Evolutionary conservation across 164 flowering plant genomes (phyloP), one percentile per base, ranked within the genome.

Genomic region (Litsea cubeba): DNA sequence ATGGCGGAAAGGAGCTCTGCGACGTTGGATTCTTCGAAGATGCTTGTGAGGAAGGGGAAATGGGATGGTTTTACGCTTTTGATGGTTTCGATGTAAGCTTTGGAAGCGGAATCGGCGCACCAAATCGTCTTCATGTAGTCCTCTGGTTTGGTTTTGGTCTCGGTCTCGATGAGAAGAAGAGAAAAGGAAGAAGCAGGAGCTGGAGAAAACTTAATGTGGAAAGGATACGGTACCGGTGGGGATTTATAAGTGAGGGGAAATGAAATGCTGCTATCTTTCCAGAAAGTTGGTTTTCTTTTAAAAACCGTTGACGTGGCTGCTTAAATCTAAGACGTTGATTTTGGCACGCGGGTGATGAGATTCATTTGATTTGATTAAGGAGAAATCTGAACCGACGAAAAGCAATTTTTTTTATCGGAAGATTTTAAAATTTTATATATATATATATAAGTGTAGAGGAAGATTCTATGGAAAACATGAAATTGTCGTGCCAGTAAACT

Each of bases 31-130:
- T 83, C 86, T 60, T 81, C 72, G 50, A 49, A 71, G 65, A 65
- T 46, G 69, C 83, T 78, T 60, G 88, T 83, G 88, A 82, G 81
- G 62, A 82, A 57, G 40, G 57, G 17, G 51, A 63, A 70, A 28
- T 40, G 30, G 26, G 20, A 11, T 0, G n/a, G 70, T 20, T 89
- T 84, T 79, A 91, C 92, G 6, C 85, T 77, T 84, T 86, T 82
- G 30, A 92, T 90, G 24, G 98, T 92, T 63, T 91, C 98, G 67
- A 92, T 79, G 74, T 89, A 92, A 40, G 97, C 92, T 76, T 85
- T 89, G 8, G 91, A 80, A 24, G 98, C 98, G 14, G 81, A 83
- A 51, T 92, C 98, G 1, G 95, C 90, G 18, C 91, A 88, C 98
- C 97, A 94, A 72, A 82, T 87, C 11, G 89, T 86, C 90, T 92